phyloP scores from a whole-genome alignment of 2,329 filamentous ascomycete species.

The Thielaviopsis populi region DNA sequence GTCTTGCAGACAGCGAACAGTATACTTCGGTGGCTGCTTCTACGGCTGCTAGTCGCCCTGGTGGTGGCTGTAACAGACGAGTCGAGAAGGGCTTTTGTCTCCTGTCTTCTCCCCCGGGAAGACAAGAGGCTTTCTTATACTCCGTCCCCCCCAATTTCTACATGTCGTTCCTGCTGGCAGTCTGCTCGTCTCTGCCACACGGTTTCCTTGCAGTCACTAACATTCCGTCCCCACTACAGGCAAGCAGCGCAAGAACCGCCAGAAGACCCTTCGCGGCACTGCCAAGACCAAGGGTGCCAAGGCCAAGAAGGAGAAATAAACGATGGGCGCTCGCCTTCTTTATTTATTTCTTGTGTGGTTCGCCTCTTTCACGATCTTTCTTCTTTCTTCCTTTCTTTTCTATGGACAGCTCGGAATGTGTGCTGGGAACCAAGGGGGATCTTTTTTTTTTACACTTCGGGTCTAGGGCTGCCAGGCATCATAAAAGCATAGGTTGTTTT shows the following conservation, averaged over 20 bases:
- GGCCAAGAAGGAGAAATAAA: constrained; percentile 89
- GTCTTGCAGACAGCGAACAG: neutral
- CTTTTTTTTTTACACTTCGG: neutral
- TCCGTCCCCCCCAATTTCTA: neutral
- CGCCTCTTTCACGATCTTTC: neutral
- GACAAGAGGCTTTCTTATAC: constrained; percentile 17
- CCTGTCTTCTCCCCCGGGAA: constrained; percentile 15
- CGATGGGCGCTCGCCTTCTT: constrained; percentile 21
- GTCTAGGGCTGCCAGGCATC: neutral
- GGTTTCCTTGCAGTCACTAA: constrained; percentile 7
- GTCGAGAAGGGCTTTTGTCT: constrained; percentile 16
- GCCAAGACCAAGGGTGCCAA: constrained; percentile 95
- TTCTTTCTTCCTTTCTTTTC: constrained; percentile 2
- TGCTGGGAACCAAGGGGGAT: neutral
- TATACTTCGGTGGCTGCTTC: constrained; percentile 2
- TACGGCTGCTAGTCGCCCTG: neutral
- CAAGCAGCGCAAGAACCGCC: constrained; percentile 99
- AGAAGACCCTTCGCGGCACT: constrained; percentile 95
- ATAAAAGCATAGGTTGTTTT: constrained; percentile 3
- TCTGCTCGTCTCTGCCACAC: neutral
- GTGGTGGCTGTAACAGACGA: constrained; percentile 14
- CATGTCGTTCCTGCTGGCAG: neutral
- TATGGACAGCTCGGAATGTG: neutral
- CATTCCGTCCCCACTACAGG: constrained; percentile 39
- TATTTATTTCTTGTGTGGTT: constrained; percentile 9